Base-by-base conservation (phyloP, 208 protist species). In the Blastocrithidia nonstop region DNA sequence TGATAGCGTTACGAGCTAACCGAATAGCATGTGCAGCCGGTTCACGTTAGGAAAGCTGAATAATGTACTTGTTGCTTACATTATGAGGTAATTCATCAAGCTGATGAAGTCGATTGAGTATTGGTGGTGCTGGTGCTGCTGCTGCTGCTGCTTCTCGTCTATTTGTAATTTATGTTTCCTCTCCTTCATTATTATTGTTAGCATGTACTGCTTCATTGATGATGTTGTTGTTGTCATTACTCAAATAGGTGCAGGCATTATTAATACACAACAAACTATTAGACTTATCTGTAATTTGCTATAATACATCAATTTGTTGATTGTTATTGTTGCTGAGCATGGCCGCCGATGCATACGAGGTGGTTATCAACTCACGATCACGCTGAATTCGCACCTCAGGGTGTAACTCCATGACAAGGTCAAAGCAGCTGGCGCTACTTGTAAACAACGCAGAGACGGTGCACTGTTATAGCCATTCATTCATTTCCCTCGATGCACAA, bases 21-120 rank as follows among this genome's bases (percentile, higher is more conserved):
- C 76, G 71, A 20, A 90, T 73, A 31, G 74, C 65, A 33, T 84
- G 68, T 7, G 71, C 70, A 7, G 76, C 76, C 6, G 82, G 82
- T 42, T 92, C 82, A 0, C 77, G 68, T 45, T 92, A 77, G 6
- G 83, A 58, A 17, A 87, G 62, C 52, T 81, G 62, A 19, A 60
- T 50, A 37, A 92, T 45, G 49, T 88, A 88, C 51, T 73, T 58
- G 33, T 54, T 54, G 50, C 51, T 64, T 25, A 69, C 63, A 17
- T 63, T 62, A 11, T 74, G 70, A 21, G 24, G 24, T 13, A 87
- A 51, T 50, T 90, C 81, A 44, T 86, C 72, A 27, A 86, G 60
- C 53, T 81, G 72, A 66, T 70, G 84, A 3, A 87, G 45, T 23
- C 71, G 75, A 40, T 24, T 29, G 48, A 9, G 53, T 40, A 29